A percentile compares a stretch with the other conserved stretches of the same genome.
Conservation (phyloP, 257 asterid genomes). For the Nicotiana attenuata region DNA sequence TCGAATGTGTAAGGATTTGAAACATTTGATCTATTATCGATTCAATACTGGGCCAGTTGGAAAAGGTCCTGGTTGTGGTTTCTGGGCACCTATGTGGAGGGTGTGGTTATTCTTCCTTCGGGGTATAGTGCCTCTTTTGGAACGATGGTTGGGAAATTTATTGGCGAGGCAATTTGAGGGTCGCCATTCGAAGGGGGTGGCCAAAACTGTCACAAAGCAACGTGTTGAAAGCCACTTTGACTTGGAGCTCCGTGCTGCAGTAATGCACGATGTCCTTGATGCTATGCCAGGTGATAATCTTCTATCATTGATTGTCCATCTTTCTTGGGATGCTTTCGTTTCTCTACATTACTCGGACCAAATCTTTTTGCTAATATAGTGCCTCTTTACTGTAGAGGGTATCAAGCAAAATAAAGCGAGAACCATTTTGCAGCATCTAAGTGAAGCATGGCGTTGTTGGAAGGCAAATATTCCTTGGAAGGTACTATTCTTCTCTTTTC, state of each 20-base stretch:
- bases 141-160: slow-evolving; percentile 95
- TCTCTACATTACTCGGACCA: not conserved
- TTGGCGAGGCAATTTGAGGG: slow-evolving; percentile 99
- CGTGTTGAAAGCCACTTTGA: slow-evolving; percentile 99
- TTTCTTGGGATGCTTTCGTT: not conserved
- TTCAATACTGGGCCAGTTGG: slow-evolving; percentile 99
- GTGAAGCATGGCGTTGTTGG: slow-evolving; percentile 99
- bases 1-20: slow-evolving; percentile 97
- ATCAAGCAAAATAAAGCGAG: slow-evolving; percentile 96
- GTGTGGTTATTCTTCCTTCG: slow-evolving; percentile 99
- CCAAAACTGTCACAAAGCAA: slow-evolving; percentile 98
- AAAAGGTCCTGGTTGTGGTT: slow-evolving; percentile 99
- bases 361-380: not conserved
- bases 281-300: slow-evolving; percentile 83
- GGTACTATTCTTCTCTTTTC: slow-evolving; percentile 25
- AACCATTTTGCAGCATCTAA: slow-evolving; percentile 93
- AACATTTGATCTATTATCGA: slow-evolving; percentile 94
- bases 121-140: slow-evolving; percentile 96
- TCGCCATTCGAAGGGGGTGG: slow-evolving; percentile 95
- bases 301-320: not conserved
- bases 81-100: slow-evolving; percentile 99
- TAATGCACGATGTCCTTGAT: slow-evolving; percentile 98
- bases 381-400: slow-evolving; percentile 57
- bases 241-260: slow-evolving; percentile 99
- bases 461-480: slow-evolving; percentile 99